A percentile compares a stretch with the other conserved stretches of the same genome.
These are phyloP conservation scores for Saccharomyces pastorianus DNA, from an alignment of 1,139 yeast species.

Conservation along the genomic window DNA sequence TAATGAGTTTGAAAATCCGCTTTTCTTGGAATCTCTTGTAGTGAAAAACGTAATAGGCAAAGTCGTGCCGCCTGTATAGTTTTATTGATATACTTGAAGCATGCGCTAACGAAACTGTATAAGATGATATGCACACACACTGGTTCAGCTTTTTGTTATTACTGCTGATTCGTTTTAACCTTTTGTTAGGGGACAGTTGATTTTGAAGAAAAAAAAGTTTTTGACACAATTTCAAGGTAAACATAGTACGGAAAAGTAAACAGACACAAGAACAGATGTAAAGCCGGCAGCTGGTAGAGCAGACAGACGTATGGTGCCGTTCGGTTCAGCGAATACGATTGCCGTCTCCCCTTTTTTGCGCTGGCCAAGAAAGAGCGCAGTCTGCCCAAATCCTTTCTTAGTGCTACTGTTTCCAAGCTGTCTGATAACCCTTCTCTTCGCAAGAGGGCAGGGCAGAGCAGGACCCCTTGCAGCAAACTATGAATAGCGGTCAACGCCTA, in stretches of 20 bases:
- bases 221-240: background rate
- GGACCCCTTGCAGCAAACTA: background rate
- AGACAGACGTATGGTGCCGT: no score
- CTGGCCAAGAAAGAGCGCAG: background rate
- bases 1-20: conserved; percentile 19
- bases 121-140: background rate
- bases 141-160: background rate
- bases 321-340: background rate
- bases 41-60: conserved; percentile 25
- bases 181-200: background rate
- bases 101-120: conserved; percentile 9
- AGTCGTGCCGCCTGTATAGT: conserved; percentile 25
- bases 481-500: no score
- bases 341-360: background rate
- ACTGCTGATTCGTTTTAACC: background rate
- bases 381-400: background rate
- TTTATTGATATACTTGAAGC: background rate
- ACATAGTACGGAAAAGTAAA: background rate
- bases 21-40: conserved; percentile 24
- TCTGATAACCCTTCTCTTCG: background rate
- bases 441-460: background rate
- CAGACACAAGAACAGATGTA: background rate
- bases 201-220: no score
- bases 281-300: background rate
- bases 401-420: background rate